Conservation (phyloP, 495 filamentous ascomycete species). For the Geoglossum glabrum region DNA sequence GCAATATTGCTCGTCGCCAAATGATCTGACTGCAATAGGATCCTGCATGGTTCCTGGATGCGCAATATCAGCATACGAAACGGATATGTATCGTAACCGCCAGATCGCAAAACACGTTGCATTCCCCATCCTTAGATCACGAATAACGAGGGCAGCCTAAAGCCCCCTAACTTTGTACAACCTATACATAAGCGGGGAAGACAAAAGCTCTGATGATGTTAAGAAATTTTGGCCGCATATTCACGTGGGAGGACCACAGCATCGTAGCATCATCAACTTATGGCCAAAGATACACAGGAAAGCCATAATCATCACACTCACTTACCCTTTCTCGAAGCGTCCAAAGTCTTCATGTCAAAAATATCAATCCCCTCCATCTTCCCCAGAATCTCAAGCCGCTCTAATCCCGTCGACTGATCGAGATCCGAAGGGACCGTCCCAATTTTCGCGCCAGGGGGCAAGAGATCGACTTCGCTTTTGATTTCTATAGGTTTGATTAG, state of each 20-base stretch:
- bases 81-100: not conserved
- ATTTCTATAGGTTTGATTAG: conserved; percentile 37
- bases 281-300: not conserved
- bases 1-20: conserved; percentile 87
- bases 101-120: not conserved
- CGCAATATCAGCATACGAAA: not conserved
- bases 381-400: conserved; percentile 94
- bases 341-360: conserved; percentile 95
- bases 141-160: too few species aligned
- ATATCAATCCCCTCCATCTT: conserved; percentile 98
- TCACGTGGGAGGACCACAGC: too few species aligned
- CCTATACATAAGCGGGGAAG: too few species aligned
- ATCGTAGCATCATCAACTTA: too few species aligned
- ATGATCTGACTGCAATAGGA: conserved; percentile 74
- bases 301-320: not conserved
- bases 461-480: conserved; percentile 56
- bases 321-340: conserved; percentile 66
- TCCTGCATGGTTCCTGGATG: conserved; percentile 61
- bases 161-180: too few species aligned
- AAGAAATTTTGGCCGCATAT: too few species aligned
- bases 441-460: conserved; percentile 56
- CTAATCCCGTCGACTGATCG: conserved; percentile 87
- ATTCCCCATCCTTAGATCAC: too few species aligned
- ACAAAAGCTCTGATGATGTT: too few species aligned
- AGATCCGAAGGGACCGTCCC: conserved; percentile 83